Base-by-base conservation (phyloP, 78 protist genomes). In the Pigoraptor vietnamica region DNA sequence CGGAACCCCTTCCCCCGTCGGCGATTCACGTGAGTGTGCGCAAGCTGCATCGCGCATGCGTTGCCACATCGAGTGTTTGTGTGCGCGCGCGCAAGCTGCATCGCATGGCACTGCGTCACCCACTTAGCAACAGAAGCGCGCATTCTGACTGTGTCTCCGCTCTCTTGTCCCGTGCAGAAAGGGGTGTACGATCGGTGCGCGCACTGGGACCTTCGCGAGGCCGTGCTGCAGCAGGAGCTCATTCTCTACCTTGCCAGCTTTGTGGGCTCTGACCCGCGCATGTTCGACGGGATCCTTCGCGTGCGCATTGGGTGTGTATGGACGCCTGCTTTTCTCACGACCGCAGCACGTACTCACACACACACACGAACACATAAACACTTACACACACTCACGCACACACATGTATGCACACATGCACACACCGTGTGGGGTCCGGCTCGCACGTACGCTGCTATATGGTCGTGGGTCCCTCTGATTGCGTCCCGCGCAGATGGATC, bases 161-260 rank as follows among this genome's bases (percentile, higher is more conserved):
- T 24, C 19, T 21, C 40, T 88, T 21, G 35, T 40, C 32, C 40
- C 79, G 10, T 55, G 21, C 79, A 55, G 79, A 21, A 88, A 19
- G 90, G 37, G 19, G 35, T 88, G 23, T 88, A 35, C 56, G 40
- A 88, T 40, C 35, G n/a, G n/a, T n/a, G n/a, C n/a, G n/a, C n/a
- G n/a, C n/a, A n/a, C n/a, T n/a, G n/a, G n/a, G 91, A 67, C 29
- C 32, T 6, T 19, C 56, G 91, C 23, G 86, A 67, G 81, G 91
- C 86, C 10, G 91, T 90, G 86, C 29, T 90, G 40, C 82, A 33
- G 37, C 91, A 90, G 29, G 91, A 90, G 86, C 2, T 90, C n/a
- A 35, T 86, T 35, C 34, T 86, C 24, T 37, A 37, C 33, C 33
- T 36, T 29, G 21, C 0, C n/a, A 19, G 39, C n/a, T 37, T 37